Evolutionary conservation across 345 rosid species (phyloP).

Genomic region (Populus ilicifolia): DNA sequence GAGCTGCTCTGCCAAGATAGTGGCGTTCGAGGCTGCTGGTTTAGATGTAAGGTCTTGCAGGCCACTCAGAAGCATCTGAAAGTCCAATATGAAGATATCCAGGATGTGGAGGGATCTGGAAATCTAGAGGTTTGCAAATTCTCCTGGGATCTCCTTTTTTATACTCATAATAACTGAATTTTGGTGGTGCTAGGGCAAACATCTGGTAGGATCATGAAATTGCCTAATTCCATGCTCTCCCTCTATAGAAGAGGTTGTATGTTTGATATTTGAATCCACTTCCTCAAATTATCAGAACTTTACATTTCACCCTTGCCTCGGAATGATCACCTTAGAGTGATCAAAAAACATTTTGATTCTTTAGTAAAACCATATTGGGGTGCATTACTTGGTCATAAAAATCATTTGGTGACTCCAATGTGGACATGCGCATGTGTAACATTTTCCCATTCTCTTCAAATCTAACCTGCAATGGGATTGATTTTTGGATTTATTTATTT

Average conservation of each 20-base stretch:
- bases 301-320: not conserved
- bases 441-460: not conserved
- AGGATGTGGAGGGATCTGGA: slow-evolving; percentile 72
- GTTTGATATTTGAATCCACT: not conserved
- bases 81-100: slow-evolving; percentile 80
- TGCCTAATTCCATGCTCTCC: not conserved
- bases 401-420: not conserved
- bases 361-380: not conserved
- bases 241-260: not conserved
- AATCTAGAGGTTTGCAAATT: slow-evolving; percentile 73
- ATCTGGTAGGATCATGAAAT: not conserved
- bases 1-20: slow-evolving; percentile 93
- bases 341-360: not conserved
- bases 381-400: not conserved
- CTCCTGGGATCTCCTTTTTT: not conserved
- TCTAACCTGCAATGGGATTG: not conserved
- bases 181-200: not conserved
- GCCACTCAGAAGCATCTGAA: slow-evolving; percentile 62
- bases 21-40: slow-evolving; percentile 98
- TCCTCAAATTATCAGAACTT: not conserved
- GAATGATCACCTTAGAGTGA: not conserved
- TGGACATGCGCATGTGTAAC: not conserved
- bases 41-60: slow-evolving; percentile 75
- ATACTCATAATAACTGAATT: not conserved
- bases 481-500: not conserved